Base-by-base conservation (phyloP, 139 green algal genomes). In the Yamagishiella unicocca region DNA sequence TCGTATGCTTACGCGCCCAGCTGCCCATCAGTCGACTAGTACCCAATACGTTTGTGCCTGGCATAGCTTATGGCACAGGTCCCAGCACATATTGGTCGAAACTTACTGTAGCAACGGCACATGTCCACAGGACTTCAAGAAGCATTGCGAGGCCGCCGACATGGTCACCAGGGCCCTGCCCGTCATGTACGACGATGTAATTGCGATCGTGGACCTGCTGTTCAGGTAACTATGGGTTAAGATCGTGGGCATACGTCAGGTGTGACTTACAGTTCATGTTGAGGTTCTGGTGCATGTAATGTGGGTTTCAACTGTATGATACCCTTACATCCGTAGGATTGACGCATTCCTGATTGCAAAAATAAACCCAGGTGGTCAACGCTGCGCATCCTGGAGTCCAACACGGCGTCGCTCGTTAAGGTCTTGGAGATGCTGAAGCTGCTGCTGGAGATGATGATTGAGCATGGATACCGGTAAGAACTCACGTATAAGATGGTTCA, bases 301-400 rank as follows among this genome's bases (percentile, higher is more conserved):
- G n/a, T n/a, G n/a, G n/a, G n/a, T n/a, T n/a, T n/a, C n/a, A n/a
- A n/a, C n/a, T n/a, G n/a, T n/a, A n/a, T n/a, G n/a, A n/a, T n/a
- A n/a, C n/a, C n/a, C n/a, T n/a, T n/a, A n/a, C n/a, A n/a, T n/a
- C n/a, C n/a, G n/a, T n/a, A n/a, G n/a, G n/a, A n/a, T n/a, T n/a
- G n/a, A n/a, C n/a, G n/a, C n/a, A n/a, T n/a, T n/a, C n/a, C n/a
- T n/a, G n/a, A n/a, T n/a, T n/a, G n/a, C n/a, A n/a, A n/a, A n/a
- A n/a, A n/a, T n/a, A n/a, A 35, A 33, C 87, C 67, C 50, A 12
- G 87, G 50, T 90, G 83, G 91, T 89, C 71, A 40, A 89, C 92
- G 79, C 84, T 99, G 79, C 93, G 96, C 61, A 90, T 99, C 43
- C 64, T 96, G 67, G 96, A 98, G 58, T 92, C 90, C 75, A 98